Base-by-base conservation (phyloP, 352 stramenopile species). In the Globisporangium lucens region DNA sequence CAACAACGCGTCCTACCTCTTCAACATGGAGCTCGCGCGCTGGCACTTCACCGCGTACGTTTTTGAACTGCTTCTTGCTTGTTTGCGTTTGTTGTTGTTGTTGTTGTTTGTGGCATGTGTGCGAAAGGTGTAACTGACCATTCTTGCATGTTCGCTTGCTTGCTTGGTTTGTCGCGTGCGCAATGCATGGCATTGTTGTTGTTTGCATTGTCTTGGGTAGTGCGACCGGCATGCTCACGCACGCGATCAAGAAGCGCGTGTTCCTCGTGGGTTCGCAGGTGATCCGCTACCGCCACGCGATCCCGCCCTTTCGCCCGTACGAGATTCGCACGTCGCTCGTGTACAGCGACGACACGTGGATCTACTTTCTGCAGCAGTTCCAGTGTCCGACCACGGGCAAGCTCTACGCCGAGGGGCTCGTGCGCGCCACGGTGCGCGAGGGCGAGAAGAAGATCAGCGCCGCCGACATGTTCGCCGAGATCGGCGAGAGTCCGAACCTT, bases 1-100 rank as follows among this genome's bases (percentile, higher is more conserved):
- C 7, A 96, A 96, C 80, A 96, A 96, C 67, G 73, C 89, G 4
- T 81, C 82, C 6, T 95, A 90, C 59, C 68, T 95, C 51, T 95
- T 88, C 79, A 85, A 75, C 68, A 93, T 89, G 77, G 89, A 96
- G 70, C 85, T 96, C 29, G 89, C 89, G 38, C 87, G 89, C 17
- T 96, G 89, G 89, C 83, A 94, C 61, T 83, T 92, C 43, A 82
- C 72, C 3, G 85, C 79, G 87, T 94, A 77, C 64, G 78, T 47
- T 20, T 30, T 4, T 63, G 4, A 12, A 9, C 47, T 27, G 27
- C 27, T 63, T 56, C 6, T 63, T 58, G 52, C 13, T 35, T 58
- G 52, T 30, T 56, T 47, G 15, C 41, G 2, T 47, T 17, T 43
- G 36, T 46, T 46, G 38, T 17, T 46, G 3, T 17, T 47, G 4